Conservation (phyloP, 1,284 basidiomycete genomes). For the Sanghuangporus sanghuang region DNA sequence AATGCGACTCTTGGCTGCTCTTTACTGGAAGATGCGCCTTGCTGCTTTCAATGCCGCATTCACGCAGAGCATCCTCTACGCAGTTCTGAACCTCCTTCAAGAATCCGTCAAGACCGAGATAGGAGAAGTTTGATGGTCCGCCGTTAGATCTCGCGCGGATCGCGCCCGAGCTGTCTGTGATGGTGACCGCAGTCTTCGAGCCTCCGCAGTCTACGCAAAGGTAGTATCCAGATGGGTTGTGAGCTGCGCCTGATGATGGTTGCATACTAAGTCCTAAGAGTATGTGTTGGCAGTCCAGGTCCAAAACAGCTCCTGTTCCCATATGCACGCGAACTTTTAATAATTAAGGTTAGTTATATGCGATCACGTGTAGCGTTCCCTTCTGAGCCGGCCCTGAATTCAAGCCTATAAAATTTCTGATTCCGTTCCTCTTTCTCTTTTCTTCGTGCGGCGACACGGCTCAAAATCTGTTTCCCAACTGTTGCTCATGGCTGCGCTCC, state of each 20-base stretch:
- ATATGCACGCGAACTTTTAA: background rate
- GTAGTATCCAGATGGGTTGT: constrained; percentile 33
- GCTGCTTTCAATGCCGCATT: background rate
- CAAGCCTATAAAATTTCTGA: constrained; percentile 29
- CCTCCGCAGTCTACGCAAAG: constrained; percentile 81
- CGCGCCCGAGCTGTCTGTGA: constrained; percentile 48
- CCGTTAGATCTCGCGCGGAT: constrained; percentile 58
- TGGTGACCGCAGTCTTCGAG: constrained; percentile 71
- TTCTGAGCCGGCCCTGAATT: constrained; percentile 10
- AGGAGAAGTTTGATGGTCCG: constrained; percentile 67
- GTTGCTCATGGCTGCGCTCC: constrained; percentile 72
- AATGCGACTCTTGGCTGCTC: constrained; percentile 29
- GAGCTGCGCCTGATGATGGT: background rate
- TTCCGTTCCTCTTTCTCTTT: constrained; percentile 20
- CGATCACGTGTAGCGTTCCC: background rate
- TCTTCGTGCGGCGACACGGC: constrained; percentile 76
- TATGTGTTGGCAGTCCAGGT: background rate
- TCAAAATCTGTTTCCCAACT: constrained; percentile 59
- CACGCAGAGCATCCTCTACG: constrained; percentile 42
- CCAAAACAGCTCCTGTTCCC: background rate
- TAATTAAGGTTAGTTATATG: background rate
- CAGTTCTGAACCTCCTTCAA: constrained; percentile 42
- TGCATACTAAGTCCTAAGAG: background rate
- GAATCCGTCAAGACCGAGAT: constrained; percentile 48
- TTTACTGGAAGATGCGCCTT: constrained; percentile 28